Evolutionary conservation across 352 stramenopile genomes (phyloP).

Genomic region (Pythium periplocum): DNA sequence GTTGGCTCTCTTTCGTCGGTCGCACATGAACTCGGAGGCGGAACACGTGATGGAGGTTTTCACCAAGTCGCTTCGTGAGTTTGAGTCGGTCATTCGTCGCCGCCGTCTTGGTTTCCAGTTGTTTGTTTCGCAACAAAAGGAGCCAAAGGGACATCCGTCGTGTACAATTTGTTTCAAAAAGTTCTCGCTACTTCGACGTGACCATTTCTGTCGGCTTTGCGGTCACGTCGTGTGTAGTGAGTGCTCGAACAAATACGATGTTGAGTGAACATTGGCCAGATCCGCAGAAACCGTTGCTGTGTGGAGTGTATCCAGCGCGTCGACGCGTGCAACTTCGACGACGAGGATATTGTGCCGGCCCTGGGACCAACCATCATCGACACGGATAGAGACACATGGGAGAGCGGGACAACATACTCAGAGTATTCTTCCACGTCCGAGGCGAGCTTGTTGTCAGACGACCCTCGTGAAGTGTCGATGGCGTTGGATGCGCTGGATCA

Average conservation of each 20-base stretch:
- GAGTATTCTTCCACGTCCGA: no score
- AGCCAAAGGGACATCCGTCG: slow-evolving; percentile 12
- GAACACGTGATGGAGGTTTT: slow-evolving; percentile 21
- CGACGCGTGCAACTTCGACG: slow-evolving; percentile 27
- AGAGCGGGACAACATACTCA: slow-evolving; percentile 4
- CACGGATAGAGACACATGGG: slow-evolving; percentile 34
- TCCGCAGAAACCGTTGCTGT: slow-evolving; percentile 27
- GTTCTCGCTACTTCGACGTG: slow-evolving; percentile 20
- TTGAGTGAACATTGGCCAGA: slow-evolving; percentile 16
- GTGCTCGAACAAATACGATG: slow-evolving; percentile 17
- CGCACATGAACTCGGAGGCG: slow-evolving; percentile 7
- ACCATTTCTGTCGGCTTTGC: slow-evolving; percentile 34
- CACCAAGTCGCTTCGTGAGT: slow-evolving; percentile 12
- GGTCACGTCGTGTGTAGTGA: slow-evolving; percentile 27
- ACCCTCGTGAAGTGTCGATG: slow-evolving; percentile 28
- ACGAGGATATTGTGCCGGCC: slow-evolving; percentile 28
- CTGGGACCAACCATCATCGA: slow-evolving; percentile 39
- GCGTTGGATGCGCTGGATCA: slow-evolving; percentile 39
- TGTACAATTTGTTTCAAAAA: slow-evolving; percentile 30
- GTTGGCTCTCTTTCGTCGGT: background rate
- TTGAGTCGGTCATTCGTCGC: slow-evolving; percentile 19
- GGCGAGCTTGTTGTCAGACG: slow-evolving; percentile 30
- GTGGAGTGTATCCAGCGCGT: slow-evolving; percentile 16
- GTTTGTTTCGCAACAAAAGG: slow-evolving; percentile 13
- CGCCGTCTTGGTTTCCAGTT: slow-evolving; percentile 28